phyloP scores from a whole-genome alignment of 2,329 filamentous ascomycete genomes.

The Aspergillus brunneoviolaceus region DNA sequence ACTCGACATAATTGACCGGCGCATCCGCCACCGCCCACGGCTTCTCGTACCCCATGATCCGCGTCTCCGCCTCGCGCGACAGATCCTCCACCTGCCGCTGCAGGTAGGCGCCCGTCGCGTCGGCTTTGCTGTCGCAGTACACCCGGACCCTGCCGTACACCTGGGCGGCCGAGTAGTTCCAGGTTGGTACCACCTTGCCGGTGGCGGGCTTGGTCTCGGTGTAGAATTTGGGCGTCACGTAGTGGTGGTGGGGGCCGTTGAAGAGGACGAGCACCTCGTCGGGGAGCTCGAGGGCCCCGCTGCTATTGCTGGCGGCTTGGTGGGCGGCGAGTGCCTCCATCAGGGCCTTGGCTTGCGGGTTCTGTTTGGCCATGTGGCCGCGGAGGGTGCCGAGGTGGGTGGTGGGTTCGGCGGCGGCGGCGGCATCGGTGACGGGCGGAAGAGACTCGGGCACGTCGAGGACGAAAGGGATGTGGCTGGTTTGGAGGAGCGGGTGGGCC shows the following conservation, averaged over 20 bases:
- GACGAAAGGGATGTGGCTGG: conserved; percentile 62
- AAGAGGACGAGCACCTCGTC: conserved; percentile 65
- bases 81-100: conserved; percentile 13
- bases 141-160: conserved; percentile 60
- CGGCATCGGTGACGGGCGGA: conserved; percentile 13
- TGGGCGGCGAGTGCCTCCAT: conserved; percentile 46
- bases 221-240: conserved; percentile 70
- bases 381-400: conserved; percentile 45
- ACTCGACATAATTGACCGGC: conserved; percentile 56
- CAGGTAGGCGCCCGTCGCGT: conserved; percentile 52
- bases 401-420: conserved; percentile 16
- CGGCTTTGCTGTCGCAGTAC: conserved; percentile 51
- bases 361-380: conserved; percentile 62
- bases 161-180: conserved; percentile 68
- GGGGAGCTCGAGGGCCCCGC: conserved; percentile 24
- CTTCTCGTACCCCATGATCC: conserved; percentile 57
- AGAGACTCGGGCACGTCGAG: conserved; percentile 45
- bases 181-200: conserved; percentile 68
- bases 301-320: conserved; percentile 26
- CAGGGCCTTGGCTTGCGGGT: conserved; percentile 64
- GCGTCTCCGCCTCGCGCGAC: conserved; percentile 51
- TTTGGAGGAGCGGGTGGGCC: conserved; percentile 54
- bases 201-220: conserved; percentile 62
- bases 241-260: conserved; percentile 59
- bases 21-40: conserved; percentile 62